phyloP scores from a whole-genome alignment of 352 stramenopile species.

The Globisporangium heterothallicum region DNA sequence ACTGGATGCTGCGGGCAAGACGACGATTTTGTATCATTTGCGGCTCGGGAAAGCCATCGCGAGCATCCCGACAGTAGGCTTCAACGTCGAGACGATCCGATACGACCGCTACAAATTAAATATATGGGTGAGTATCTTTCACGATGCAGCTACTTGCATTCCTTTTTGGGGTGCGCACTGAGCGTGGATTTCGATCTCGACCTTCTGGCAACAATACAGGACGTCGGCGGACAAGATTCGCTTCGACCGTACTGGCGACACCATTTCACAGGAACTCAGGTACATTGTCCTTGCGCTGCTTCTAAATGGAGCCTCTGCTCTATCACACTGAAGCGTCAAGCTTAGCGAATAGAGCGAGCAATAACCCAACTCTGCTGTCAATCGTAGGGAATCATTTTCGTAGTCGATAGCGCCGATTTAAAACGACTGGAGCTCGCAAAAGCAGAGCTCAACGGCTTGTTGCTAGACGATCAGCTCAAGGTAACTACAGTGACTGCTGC shows the following conservation, averaged over 20 bases:
- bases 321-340: too few relatives aligned
- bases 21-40: conserved; percentile 78
- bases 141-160: too few relatives aligned
- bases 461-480: conserved; percentile 66
- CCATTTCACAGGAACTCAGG: conserved; percentile 81
- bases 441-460: conserved; percentile 60
- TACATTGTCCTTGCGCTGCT: too few relatives aligned
- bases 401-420: conserved; percentile 73
- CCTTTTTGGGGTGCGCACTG: too few relatives aligned
- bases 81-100: conserved; percentile 79
- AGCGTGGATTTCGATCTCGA: neutral
- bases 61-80: conserved; percentile 76
- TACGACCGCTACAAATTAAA: conserved; percentile 72
- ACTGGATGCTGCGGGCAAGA: conserved; percentile 74
- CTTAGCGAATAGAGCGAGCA: too few relatives aligned
- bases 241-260: conserved; percentile 79
- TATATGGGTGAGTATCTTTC: conserved; percentile 75
- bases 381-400: conserved; percentile 81
- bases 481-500: too few relatives aligned
- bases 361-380: too few relatives aligned
- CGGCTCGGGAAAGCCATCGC: conserved; percentile 69
- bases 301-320: neutral
- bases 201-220: conserved; percentile 22
- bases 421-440: conserved; percentile 64
- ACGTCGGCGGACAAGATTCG: conserved; percentile 77